Percentiles rank a stretch among this genome's conserved stretches.
These are phyloP conservation scores for Acacia crassicarpa DNA, from an alignment of 306 rosid genomes.

Conservation along the genomic window DNA sequence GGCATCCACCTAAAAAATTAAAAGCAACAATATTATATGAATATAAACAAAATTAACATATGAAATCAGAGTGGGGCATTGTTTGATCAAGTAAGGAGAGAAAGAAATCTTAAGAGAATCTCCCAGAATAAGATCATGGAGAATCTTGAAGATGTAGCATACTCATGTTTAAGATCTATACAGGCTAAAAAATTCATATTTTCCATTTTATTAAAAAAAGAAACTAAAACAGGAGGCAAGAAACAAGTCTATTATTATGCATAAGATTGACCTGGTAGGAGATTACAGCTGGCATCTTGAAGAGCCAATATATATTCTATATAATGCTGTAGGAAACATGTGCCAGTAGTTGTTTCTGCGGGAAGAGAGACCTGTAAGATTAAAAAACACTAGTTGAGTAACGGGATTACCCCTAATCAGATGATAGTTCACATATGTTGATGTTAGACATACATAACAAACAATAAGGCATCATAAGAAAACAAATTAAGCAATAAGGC, in stretches of 20 bases:
- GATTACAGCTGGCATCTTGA: slow-evolving; percentile 71
- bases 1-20: slow-evolving; percentile 51
- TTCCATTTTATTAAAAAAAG: background rate
- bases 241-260: background rate
- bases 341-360: slow-evolving; percentile 73
- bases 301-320: slow-evolving; percentile 82
- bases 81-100: slow-evolving; percentile 4
- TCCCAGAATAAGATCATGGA: background rate
- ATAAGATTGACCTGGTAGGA: slow-evolving; percentile 51
- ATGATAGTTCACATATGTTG: background rate
- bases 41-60: slow-evolving; percentile 8
- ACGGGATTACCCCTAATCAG: slow-evolving; percentile 7
- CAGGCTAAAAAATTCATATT: background rate
- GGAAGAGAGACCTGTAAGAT: slow-evolving; percentile 91
- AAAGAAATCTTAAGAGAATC: background rate
- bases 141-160: background rate
- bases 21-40: slow-evolving; percentile 28
- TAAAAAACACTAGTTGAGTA: slow-evolving; percentile 24
- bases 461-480: background rate
- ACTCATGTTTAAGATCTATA: background rate
- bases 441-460: background rate
- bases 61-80: background rate
- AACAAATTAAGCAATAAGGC: background rate
- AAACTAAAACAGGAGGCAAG: slow-evolving; percentile 22
- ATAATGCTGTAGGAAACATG: slow-evolving; percentile 74